phyloP scores from a whole-genome alignment of 2,329 filamentous ascomycete species.

The Pseudogymnoascus sp. region DNA sequence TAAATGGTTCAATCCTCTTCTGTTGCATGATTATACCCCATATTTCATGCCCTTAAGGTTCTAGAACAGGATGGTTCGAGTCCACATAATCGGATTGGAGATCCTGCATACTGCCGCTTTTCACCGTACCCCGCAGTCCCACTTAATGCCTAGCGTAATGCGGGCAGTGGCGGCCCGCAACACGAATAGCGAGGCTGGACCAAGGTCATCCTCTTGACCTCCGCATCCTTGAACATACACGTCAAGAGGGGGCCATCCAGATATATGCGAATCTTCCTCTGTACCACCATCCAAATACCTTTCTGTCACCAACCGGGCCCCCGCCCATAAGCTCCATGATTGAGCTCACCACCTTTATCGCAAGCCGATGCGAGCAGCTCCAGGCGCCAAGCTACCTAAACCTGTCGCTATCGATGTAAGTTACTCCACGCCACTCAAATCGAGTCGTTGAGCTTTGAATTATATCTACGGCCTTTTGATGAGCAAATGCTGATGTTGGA shows the following conservation, averaged over 20 bases:
- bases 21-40: neutral
- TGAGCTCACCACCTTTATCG: conserved; percentile 16
- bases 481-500: conserved; percentile 11
- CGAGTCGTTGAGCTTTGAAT: neutral
- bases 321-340: conserved; percentile 14
- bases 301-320: neutral
- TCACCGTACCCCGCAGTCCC: conserved; percentile 5
- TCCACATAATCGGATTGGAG: neutral
- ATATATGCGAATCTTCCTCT: neutral
- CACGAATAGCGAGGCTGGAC: neutral
- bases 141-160: neutral
- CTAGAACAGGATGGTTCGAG: neutral
- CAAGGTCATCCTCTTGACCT: neutral
- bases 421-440: conserved; percentile 5
- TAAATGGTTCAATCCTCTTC: neutral
- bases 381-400: conserved; percentile 42
- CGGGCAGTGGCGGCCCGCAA: neutral
- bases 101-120: conserved; percentile 3
- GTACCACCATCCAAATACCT: neutral
- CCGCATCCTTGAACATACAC: neutral
- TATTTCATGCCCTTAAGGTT: neutral
- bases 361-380: conserved; percentile 39
- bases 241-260: neutral
- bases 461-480: no score
- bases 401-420: conserved; percentile 45